Evolutionary conservation across 768 basidiomycete species (phyloP).

Genomic region (Macrolepiota dolichaula): DNA sequence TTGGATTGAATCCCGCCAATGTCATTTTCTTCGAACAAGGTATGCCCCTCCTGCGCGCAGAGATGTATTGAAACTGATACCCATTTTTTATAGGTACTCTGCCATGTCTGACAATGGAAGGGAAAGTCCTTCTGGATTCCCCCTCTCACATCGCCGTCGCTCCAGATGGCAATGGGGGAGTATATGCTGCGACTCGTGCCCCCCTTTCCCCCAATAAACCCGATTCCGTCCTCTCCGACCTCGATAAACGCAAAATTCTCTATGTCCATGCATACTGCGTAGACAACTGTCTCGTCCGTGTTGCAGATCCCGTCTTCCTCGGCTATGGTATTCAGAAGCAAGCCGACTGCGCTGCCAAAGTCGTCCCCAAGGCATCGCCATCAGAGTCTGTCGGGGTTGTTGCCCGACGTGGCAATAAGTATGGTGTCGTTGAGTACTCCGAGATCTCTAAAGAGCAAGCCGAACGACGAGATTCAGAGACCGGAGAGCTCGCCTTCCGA

Average conservation of each 20-base stretch:
- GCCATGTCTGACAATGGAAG: constrained; percentile 91
- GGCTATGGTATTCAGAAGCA: constrained; percentile 89
- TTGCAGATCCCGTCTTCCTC: constrained; percentile 96
- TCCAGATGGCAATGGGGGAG: constrained; percentile 96
- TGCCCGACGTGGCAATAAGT: constrained; percentile 78
- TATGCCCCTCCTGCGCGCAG: constrained; percentile 25
- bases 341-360: constrained; percentile 93
- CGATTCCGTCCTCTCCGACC: constrained; percentile 80
- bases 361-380: constrained; percentile 85
- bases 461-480: constrained; percentile 62
- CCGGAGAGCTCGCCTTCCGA: constrained; percentile 82
- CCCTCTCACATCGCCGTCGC: constrained; percentile 85
- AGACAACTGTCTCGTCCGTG: constrained; percentile 97
- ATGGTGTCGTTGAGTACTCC: constrained; percentile 95
- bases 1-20: constrained; percentile 76
- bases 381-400: constrained; percentile 95
- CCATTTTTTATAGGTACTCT: constrained; percentile 66
- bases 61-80: background rate
- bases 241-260: constrained; percentile 67
- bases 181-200: constrained; percentile 89
- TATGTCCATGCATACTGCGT: constrained; percentile 97
- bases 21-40: constrained; percentile 98
- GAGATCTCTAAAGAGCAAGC: constrained; percentile 90
- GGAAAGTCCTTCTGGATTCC: constrained; percentile 86
- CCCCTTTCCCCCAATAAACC: constrained; percentile 61